Conservation (phyloP, 2,329 filamentous ascomycete genomes). For the Botrytis porri region DNA sequence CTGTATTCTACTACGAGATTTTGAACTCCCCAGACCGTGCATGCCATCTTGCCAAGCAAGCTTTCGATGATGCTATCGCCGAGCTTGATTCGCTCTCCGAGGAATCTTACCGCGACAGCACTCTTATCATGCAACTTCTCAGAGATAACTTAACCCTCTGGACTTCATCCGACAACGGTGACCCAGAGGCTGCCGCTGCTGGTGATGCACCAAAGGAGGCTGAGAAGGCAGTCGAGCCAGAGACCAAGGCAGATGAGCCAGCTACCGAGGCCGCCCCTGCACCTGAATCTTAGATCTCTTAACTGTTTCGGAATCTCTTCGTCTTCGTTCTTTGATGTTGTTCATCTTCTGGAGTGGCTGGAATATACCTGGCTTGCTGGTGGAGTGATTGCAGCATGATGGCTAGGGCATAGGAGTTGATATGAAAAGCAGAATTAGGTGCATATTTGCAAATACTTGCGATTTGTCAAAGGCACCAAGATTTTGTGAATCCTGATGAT, state of each 20-base stretch:
- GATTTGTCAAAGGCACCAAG: slow-evolving; percentile 38
- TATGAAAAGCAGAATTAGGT: slow-evolving; percentile 40
- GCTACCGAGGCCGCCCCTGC: slow-evolving; percentile 41
- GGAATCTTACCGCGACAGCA: slow-evolving; percentile 98
- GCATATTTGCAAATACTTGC: slow-evolving; percentile 33
- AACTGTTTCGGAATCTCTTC: slow-evolving; percentile 38
- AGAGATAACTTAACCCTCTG: slow-evolving; percentile 97
- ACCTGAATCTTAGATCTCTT: slow-evolving; percentile 52
- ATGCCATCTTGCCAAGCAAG: slow-evolving; percentile 98
- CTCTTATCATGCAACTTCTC: slow-evolving; percentile 98
- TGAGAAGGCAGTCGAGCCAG: slow-evolving; percentile 48
- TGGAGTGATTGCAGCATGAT: slow-evolving; percentile 37
- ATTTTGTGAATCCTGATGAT: slow-evolving; percentile 40
- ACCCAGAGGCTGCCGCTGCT: slow-evolving; percentile 62
- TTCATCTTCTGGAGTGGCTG: slow-evolving; percentile 37
- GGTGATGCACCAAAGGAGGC: slow-evolving; percentile 63
- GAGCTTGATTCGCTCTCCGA: slow-evolving; percentile 95
- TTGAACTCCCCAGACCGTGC: slow-evolving; percentile 96
- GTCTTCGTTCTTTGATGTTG: slow-evolving; percentile 41
- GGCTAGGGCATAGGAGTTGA: slow-evolving; percentile 39
- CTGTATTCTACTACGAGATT: slow-evolving; percentile 99
- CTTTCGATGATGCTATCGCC: slow-evolving; percentile 96
- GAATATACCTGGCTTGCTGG: slow-evolving; percentile 36
- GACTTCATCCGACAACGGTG: slow-evolving; percentile 89
- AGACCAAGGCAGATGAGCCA: slow-evolving; percentile 43